Conservation (phyloP, 2,329 filamentous ascomycete genomes). For the Pyrenochaeta sp. region DNA sequence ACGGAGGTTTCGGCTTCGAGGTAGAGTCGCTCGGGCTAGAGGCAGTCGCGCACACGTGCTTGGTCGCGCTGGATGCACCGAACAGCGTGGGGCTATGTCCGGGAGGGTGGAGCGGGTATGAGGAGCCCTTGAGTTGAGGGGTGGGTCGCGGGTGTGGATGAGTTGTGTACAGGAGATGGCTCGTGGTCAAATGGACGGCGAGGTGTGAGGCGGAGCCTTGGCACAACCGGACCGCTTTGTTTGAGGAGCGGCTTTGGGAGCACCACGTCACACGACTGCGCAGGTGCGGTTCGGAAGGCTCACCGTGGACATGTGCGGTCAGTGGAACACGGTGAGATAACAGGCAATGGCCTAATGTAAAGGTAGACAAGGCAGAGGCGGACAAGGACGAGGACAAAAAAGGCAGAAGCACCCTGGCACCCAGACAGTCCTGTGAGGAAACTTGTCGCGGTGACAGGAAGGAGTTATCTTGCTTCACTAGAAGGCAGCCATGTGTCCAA, state of each 20-base stretch:
- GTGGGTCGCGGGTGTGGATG: slow-evolving; percentile 41
- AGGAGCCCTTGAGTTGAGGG: slow-evolving; percentile 39
- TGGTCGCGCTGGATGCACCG: slow-evolving; percentile 33
- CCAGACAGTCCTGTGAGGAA: no score
- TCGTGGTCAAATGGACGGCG: slow-evolving; percentile 19
- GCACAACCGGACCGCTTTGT: slow-evolving; percentile 22
- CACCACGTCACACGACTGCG: not conserved
- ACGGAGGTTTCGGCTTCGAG: slow-evolving; percentile 42
- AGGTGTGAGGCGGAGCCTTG: slow-evolving; percentile 27
- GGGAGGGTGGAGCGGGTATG: slow-evolving; percentile 30
- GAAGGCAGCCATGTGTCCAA: slow-evolving; percentile 2
- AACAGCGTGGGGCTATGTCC: slow-evolving; percentile 33
- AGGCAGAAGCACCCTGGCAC: slow-evolving; percentile 1
- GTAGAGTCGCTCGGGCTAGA: slow-evolving; percentile 24
- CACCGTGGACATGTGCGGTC: not conserved
- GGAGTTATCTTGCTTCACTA: no score
- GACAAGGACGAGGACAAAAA: no score
- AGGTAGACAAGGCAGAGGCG: not conserved
- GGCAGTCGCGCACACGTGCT: slow-evolving; percentile 27
- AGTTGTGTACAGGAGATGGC: slow-evolving; percentile 30
- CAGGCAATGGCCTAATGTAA: not conserved
- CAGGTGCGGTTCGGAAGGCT: not conserved
- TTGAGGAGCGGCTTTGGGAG: slow-evolving; percentile 1
- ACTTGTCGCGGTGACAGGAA: no score
- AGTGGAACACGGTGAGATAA: not conserved